Base-by-base conservation (phyloP, 2,329 filamentous ascomycete species). In the Albophoma yamanashiensis region DNA sequence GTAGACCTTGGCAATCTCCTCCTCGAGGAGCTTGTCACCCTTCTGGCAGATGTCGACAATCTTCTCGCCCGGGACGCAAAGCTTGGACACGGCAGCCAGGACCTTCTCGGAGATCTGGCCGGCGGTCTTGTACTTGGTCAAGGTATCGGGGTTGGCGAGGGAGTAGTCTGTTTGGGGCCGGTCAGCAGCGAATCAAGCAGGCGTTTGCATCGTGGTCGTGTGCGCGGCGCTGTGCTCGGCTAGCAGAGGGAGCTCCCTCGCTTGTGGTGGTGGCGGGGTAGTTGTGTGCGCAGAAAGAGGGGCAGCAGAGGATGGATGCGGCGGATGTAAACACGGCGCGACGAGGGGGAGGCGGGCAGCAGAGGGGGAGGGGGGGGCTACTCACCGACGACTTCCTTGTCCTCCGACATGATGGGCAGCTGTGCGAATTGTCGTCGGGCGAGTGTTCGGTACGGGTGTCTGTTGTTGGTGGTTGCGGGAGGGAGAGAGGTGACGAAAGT, bases 101-200 rank as follows among this genome's bases (percentile, higher is more conserved):
- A 96, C 93, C 81, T 93, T 96, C 76, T 97, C 91, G 58, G 93
- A 94, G 78, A 99, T 97, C 74, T 89, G 83, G 64, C 90, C 93
- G 61, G 94, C 94, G 66, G 89, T 92, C 87, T 96, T 97, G 85
- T 97, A 97, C 84, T 97, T 99, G 79, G 94, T 97, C 70, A 99
- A 84, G 70, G 92, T 97, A 75, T 95, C 90, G 63, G 90, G 91
- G 82, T 95, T 94, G 76, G 87, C 90, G 76, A 97, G 86, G 67
- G 89, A 84, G 80, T 95, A 92, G 75, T 96, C 91, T 96, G 68
- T 45, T 22, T 38, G 56, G 56, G 39, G 38, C 20, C 22, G 14
- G 50, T 55, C 11, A 55, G 50, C 50, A 22, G 20, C 9, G 31
- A 38, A 38, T 55, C 4, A n/a, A n/a, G 50, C 31, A 55, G 20